phyloP scores from a whole-genome alignment of 2,329 filamentous ascomycete genomes.

The Hypomyces rosellus region DNA sequence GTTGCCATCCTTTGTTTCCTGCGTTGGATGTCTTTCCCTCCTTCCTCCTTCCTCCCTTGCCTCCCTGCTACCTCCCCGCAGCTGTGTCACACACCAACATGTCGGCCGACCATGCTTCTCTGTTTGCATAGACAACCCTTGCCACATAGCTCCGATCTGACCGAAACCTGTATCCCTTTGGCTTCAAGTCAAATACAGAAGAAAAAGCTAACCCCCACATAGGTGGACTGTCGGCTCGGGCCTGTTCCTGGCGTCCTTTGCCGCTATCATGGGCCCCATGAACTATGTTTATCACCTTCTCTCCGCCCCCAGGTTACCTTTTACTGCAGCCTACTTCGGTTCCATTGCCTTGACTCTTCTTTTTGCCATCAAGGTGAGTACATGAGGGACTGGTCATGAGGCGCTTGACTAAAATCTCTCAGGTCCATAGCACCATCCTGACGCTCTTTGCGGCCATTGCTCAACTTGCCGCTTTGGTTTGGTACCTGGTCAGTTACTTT shows the following conservation, averaged over 20 bases:
- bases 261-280: constrained; percentile 86
- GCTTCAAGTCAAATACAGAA: not conserved
- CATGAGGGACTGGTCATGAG: not conserved
- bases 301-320: constrained; percentile 79
- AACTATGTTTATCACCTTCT: constrained; percentile 78
- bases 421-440: constrained; percentile 80
- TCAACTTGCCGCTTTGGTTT: constrained; percentile 75
- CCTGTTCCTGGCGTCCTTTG: constrained; percentile 88
- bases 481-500: constrained; percentile 97
- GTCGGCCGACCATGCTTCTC: not conserved
- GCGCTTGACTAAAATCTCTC: constrained; percentile 9
- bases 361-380: constrained; percentile 84
- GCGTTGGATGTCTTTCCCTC: constrained; percentile 8
- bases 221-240: constrained; percentile 94
- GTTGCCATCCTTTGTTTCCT: constrained; percentile 9
- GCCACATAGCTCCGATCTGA: constrained; percentile 3
- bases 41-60: constrained; percentile 5
- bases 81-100: constrained; percentile 1
- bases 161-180: not conserved
- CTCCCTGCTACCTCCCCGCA: constrained; percentile 2
- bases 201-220: constrained; percentile 22
- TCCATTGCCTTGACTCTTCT: constrained; percentile 86
- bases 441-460: constrained; percentile 78
- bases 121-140: not conserved
- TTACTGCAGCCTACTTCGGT: constrained; percentile 91